phyloP scores from a whole-genome alignment of 1,284 basidiomycete genomes.

The Crucibulum parvulum region DNA sequence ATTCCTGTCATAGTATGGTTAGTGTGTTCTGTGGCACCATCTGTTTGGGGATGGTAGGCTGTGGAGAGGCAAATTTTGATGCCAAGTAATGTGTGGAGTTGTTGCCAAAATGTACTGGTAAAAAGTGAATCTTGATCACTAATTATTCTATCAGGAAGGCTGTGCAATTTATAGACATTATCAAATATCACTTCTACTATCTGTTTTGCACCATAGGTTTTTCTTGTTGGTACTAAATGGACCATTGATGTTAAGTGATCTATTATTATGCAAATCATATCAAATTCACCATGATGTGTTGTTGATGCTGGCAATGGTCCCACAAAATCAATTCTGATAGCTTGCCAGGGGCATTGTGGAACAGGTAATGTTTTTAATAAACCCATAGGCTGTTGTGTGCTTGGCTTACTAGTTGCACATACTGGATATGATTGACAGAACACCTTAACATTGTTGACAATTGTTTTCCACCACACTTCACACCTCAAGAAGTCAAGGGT shows the following conservation, averaged over 20 bases:
- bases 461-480: no score
- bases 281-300: neutral
- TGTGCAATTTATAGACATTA: neutral
- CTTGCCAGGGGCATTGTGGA: neutral
- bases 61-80: neutral
- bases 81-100: neutral
- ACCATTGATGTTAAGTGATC: conserved; percentile 1
- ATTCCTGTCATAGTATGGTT: conserved; percentile 2
- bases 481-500: no score
- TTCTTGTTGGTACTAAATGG: neutral
- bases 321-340: neutral
- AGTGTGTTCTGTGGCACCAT: conserved; percentile 1
- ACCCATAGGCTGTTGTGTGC: neutral
- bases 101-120: neutral
- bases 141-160: neutral
- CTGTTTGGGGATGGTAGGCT: conserved; percentile 2
- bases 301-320: neutral
- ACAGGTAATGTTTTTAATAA: neutral
- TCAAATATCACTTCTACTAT: neutral
- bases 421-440: no score
- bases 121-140: neutral
- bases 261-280: neutral
- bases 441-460: no score
- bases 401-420: neutral
- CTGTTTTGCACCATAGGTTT: neutral